Percentiles rank a stretch among this genome's conserved stretches.
Evolutionary conservation across 176 grass and related monocot species (phyloP).

Genomic region (Phoenix roebelenii): DNA sequence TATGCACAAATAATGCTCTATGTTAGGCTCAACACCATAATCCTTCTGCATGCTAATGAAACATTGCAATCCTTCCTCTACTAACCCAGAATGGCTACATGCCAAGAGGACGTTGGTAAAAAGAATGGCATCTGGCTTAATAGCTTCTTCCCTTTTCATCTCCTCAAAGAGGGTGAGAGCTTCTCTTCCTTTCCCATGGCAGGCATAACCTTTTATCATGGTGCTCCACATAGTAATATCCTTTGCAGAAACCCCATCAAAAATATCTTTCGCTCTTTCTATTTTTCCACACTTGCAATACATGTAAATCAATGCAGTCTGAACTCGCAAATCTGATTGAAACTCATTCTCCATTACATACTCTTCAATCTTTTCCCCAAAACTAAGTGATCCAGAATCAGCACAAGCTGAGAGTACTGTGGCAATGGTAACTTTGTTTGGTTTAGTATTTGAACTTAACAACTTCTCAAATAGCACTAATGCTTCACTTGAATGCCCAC

Average conservation of each 20-base stretch:
- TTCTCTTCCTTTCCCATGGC: constrained; percentile 36
- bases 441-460: constrained; percentile 26
- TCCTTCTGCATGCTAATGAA: constrained; percentile 37
- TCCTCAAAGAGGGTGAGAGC: constrained; percentile 37
- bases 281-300: constrained; percentile 49
- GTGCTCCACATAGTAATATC: constrained; percentile 63
- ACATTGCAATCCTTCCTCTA: constrained; percentile 45
- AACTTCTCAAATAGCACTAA: constrained; percentile 31
- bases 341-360: constrained; percentile 23
- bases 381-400: constrained; percentile 25
- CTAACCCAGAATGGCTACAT: constrained; percentile 51
- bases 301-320: constrained; percentile 41
- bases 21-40: constrained; percentile 38
- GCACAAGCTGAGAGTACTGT: constrained; percentile 38
- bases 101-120: constrained; percentile 53
- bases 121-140: constrained; percentile 50
- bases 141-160: constrained; percentile 33
- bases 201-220: constrained; percentile 61
- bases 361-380: constrained; percentile 28
- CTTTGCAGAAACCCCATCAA: constrained; percentile 29
- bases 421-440: constrained; percentile 35
- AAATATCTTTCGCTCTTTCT: constrained; percentile 44
- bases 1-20: constrained; percentile 61
- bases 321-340: constrained; percentile 29
- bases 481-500: constrained; percentile 24